Evolutionary conservation across 331 rosid species (phyloP), one percentile per base, ranked within the genome.

Genomic region (Dryas integrifolia): DNA sequence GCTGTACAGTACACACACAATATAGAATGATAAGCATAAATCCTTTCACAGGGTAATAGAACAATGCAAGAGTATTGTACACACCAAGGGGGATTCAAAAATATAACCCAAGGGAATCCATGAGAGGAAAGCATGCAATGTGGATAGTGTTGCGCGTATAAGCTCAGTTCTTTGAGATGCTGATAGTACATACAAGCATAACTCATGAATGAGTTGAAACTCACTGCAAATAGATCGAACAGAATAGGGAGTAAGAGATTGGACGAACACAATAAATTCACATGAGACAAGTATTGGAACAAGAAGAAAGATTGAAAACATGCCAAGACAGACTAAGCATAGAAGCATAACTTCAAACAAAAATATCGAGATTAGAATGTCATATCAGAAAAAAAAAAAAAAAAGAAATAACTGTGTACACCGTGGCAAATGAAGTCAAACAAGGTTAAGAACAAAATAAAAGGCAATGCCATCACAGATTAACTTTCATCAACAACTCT

Each of bases 31-130:
- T 70, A 48, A 50, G 56, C 40, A 40, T 45, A 24, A 43, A 47
- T 59, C 64, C 72, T 68, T 70, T 45, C 38, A 73, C 58, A 52
- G 69, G 46, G 48, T 6, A 65, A 18, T 3, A 65, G 26, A 77
- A 46, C 58, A 47, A 49, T 39, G 66, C 77, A 75, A 30, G 45
- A 81, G 73, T 69, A 45, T 1, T 53, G 59, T 26, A 83, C 93
- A 43, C 72, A 95, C 99, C 92, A 95, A 79, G 3, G 96, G 93
- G 71, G 99, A 95, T 82, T 92, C 99, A 82, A 95, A 95, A 72
- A 95, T 88, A 74, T 92, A 95, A 44, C 99, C 99, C 87, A 95
- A 76, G 51, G 99, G 99, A 87, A 95, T 95, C 99, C 99, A 95
- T 43, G 99, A 88, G 71, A 95, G 93, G 73, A 92, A 95, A 71